Conservation (phyloP, 2,329 filamentous ascomycete genomes). For the Lasiodiplodia sp. region DNA sequence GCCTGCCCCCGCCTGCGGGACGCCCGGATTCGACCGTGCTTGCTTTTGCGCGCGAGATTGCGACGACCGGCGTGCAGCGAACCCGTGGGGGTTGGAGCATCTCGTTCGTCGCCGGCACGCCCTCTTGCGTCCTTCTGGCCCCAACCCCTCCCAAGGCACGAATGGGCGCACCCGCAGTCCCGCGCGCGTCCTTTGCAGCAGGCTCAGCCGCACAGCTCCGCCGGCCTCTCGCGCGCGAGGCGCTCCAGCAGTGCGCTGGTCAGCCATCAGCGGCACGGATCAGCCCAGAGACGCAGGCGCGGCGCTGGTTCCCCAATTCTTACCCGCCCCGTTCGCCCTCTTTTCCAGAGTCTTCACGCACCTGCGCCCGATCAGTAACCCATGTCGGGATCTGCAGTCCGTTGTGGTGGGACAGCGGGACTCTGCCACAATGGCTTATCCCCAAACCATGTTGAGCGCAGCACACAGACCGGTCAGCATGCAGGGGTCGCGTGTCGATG, state of each 20-base stretch:
- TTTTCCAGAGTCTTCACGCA: constrained; percentile 24
- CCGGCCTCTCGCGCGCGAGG: constrained; percentile 16
- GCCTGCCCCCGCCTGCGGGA: constrained; percentile 6
- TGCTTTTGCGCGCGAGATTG: constrained; percentile 11
- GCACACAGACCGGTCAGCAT: constrained; percentile 31
- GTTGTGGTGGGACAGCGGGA: constrained; percentile 24
- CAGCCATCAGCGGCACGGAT: constrained; percentile 21
- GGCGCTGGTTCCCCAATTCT: constrained; percentile 22
- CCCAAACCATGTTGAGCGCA: constrained; percentile 10
- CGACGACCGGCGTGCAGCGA: constrained; percentile 9
- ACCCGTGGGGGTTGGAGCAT: constrained; percentile 17
- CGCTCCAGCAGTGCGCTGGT: constrained; percentile 12
- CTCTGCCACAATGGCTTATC: constrained; percentile 28
- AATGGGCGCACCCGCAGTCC: constrained; percentile 12
- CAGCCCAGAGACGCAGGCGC: constrained; percentile 12
- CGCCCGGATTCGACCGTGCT: constrained; percentile 8
- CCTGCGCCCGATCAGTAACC: constrained; percentile 22
- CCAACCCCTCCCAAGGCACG: constrained; percentile 13
- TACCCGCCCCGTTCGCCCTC: constrained; percentile 18
- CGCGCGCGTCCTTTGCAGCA: constrained; percentile 8
- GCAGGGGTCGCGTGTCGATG: constrained; percentile 30
- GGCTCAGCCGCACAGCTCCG: constrained; percentile 22
- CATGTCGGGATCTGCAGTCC: constrained; percentile 24
- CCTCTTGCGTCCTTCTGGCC: constrained; percentile 13
- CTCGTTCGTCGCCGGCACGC: constrained; percentile 16